These are phyloP conservation scores for Aethionema arabicum DNA, from an alignment of 345 rosid genomes.

Conservation along the genomic window DNA sequence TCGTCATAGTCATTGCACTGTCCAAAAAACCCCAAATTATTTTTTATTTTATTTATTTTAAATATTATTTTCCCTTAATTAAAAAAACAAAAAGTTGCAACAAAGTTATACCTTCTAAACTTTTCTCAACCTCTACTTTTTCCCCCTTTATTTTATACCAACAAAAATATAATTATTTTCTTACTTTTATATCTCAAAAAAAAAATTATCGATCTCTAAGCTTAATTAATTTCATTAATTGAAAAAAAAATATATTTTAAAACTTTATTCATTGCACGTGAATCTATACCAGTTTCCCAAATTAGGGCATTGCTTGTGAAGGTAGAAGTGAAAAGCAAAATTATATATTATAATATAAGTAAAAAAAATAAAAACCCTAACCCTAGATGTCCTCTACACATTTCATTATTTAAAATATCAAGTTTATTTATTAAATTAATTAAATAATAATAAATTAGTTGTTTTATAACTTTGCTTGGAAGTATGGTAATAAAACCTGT, in stretches of 20 bases:
- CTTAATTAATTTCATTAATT: not conserved
- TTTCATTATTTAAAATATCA: conserved; percentile 11
- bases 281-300: conserved; percentile 27
- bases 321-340: not conserved
- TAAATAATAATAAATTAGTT: conserved; percentile 2
- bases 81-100: conserved; percentile 22
- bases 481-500: conserved; percentile 35
- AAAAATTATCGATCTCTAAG: no score
- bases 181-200: not conserved
- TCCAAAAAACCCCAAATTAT: conserved; percentile 9
- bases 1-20: conserved; percentile 43
- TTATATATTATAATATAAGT: conserved; percentile 18
- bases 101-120: conserved; percentile 28
- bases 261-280: conserved; percentile 32
- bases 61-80: not conserved
- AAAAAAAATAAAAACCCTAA: conserved; percentile 15
- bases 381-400: conserved; percentile 26
- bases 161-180: not conserved
- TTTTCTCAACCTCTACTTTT: conserved; percentile 31
- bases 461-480: conserved; percentile 40
- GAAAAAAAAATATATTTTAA: not conserved
- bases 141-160: conserved; percentile 11
- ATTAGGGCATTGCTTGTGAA: conserved; percentile 28
- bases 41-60: not conserved
- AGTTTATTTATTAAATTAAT: not conserved